These are phyloP conservation scores for Mayamaea pseudoterrestris DNA, from an alignment of 108 stramenopile genomes.

Conservation along the genomic window DNA sequence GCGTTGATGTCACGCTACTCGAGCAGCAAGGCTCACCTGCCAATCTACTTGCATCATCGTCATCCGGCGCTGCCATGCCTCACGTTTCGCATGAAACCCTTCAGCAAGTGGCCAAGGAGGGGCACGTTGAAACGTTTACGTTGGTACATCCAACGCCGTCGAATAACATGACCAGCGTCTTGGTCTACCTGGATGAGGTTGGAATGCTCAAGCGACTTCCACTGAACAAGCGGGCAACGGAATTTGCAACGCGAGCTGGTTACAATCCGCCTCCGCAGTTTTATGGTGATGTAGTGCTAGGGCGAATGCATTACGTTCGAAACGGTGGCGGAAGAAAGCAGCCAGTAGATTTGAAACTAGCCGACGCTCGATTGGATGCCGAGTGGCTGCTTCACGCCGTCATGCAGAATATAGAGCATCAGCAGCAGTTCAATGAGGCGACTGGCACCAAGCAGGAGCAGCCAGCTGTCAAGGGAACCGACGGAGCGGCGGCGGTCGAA, in stretches of 20 bases:
- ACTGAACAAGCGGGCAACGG: constrained; percentile 37
- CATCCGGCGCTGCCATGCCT: constrained; percentile 11
- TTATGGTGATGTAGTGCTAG: constrained; percentile 75
- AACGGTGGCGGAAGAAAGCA: constrained; percentile 17
- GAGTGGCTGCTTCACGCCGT: constrained; percentile 61
- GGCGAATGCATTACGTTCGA: constrained; percentile 28
- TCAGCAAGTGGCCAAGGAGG: constrained; percentile 39
- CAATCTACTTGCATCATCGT: constrained; percentile 27
- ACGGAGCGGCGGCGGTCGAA: constrained; percentile 50
- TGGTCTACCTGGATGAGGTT: constrained; percentile 77
- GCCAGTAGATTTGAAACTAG: constrained; percentile 24
- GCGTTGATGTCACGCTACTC: constrained; percentile 45
- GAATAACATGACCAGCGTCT: constrained; percentile 45
- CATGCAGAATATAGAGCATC: constrained; percentile 49
- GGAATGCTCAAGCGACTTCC: constrained; percentile 71
- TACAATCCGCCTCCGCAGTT: constrained; percentile 70
- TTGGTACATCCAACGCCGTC: constrained; percentile 53
- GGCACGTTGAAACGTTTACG: constrained; percentile 65
- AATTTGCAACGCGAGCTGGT: constrained; percentile 39
- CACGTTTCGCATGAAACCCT: constrained; percentile 22
- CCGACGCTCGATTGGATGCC: constrained; percentile 31
- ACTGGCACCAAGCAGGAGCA: constrained; percentile 31
- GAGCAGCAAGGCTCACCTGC: constrained; percentile 46
- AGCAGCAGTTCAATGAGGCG: constrained; percentile 38
- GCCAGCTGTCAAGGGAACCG: constrained; percentile 37